These are phyloP conservation scores for Rhodamnia argentea DNA, from an alignment of 345 rosid species.

Conservation along the genomic window DNA sequence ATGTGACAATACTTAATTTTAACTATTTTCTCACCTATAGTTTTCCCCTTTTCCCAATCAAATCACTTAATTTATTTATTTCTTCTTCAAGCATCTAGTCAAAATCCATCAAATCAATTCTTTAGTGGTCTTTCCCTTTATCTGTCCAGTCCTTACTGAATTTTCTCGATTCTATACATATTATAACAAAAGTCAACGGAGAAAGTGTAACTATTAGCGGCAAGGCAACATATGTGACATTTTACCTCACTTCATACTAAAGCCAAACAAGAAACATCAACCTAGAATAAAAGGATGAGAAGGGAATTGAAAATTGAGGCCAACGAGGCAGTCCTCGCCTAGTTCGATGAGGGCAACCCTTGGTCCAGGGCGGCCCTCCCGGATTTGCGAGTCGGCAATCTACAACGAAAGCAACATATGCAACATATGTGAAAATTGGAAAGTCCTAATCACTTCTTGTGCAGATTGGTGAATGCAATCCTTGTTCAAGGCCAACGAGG, in stretches of 20 bases:
- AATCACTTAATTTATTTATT: background rate
- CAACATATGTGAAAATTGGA: no score
- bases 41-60: background rate
- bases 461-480: no score
- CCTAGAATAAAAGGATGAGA: background rate
- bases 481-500: no score
- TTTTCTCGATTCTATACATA: background rate
- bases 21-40: background rate
- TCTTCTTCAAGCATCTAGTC: background rate
- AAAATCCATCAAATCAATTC: background rate
- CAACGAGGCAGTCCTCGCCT: no score
- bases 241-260: background rate
- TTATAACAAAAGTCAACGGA: background rate
- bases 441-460: no score
- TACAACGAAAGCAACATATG: no score
- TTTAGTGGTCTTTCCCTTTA: background rate
- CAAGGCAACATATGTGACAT: background rate
- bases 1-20: background rate
- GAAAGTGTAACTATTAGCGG: background rate
- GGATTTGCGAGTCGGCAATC: no score
- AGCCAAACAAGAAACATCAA: background rate
- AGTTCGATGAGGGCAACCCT: no score
- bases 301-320: background rate
- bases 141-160: background rate
- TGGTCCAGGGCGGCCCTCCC: no score